Conservation (phyloP, 2,329 filamentous ascomycete genomes). For the Aspergillus neoniger region DNA sequence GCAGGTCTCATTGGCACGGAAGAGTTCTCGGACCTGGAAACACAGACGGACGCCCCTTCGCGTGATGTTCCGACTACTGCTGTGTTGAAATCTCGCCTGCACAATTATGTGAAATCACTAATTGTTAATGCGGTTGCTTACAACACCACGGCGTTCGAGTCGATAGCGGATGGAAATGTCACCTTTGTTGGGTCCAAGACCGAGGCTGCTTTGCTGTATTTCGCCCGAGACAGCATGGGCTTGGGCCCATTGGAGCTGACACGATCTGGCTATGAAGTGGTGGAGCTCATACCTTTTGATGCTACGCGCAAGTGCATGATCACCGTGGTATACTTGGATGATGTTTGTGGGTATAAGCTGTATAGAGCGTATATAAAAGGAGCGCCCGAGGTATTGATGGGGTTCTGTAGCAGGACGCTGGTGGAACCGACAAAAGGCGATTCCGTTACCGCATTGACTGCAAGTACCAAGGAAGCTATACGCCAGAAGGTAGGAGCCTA, state of each 20-base stretch:
- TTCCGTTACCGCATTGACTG: constrained; percentile 20
- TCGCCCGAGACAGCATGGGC: constrained; percentile 64
- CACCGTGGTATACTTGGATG: constrained; percentile 36
- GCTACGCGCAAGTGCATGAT: constrained; percentile 68
- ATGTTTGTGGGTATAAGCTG: not conserved
- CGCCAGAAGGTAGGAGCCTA: constrained; percentile 55
- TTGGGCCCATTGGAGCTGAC: constrained; percentile 63
- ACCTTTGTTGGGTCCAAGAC: constrained; percentile 74
- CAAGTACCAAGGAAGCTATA: constrained; percentile 24
- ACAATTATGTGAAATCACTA: not conserved
- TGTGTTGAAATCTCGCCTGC: constrained; percentile 15
- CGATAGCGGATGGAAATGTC: constrained; percentile 62
- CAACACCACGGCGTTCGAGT: constrained; percentile 69
- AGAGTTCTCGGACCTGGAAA: not conserved
- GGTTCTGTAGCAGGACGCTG: not conserved
- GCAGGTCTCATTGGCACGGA: constrained; percentile 36
- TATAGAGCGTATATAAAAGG: constrained; percentile 49
- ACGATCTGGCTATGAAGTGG: constrained; percentile 58
- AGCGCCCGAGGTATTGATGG: constrained; percentile 46
- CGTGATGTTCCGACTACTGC: constrained; percentile 27
- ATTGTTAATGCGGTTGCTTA: not conserved
- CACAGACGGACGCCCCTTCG: not conserved
- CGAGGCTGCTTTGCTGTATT: constrained; percentile 67
- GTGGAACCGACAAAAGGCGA: constrained; percentile 33
- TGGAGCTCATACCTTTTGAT: constrained; percentile 72